Conservation (phyloP, 2,329 filamentous ascomycete species). For the Cordyceps militaris region DNA sequence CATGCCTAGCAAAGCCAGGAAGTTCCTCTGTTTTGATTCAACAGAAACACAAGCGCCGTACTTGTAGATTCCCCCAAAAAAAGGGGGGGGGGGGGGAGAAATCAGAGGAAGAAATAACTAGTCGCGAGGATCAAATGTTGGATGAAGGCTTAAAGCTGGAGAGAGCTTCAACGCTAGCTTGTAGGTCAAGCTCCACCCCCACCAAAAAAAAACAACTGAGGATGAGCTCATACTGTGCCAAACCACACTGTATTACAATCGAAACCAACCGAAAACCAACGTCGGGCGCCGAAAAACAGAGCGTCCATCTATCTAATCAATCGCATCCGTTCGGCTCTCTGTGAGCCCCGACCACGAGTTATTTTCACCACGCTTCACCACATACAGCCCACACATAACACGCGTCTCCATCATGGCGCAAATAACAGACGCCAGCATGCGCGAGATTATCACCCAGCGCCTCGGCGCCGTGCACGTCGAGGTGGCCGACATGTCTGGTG, state of each 20-base stretch:
- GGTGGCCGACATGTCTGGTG: constrained; percentile 90
- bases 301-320: constrained; percentile 29
- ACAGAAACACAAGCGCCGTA: not conserved
- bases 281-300: constrained; percentile 7
- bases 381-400: not conserved
- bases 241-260: constrained; percentile 15
- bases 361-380: not conserved
- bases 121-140: not conserved
- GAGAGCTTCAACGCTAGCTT: not conserved
- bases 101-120: not conserved
- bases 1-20: not conserved
- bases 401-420: constrained; percentile 37
- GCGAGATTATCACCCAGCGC: constrained; percentile 59
- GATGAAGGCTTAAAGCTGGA: constrained; percentile 1
- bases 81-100: not conserved
- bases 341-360: not conserved
- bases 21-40: not conserved
- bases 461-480: constrained; percentile 74
- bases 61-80: not conserved
- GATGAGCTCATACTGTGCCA: constrained; percentile 30
- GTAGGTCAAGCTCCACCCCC: constrained; percentile 3
- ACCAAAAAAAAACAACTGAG: not conserved
- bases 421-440: constrained; percentile 68
- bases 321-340: constrained; percentile 21
- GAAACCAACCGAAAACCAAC: constrained; percentile 9